phyloP scores from a whole-genome alignment of 345 rosid species.

The Reutealis trisperma region DNA sequence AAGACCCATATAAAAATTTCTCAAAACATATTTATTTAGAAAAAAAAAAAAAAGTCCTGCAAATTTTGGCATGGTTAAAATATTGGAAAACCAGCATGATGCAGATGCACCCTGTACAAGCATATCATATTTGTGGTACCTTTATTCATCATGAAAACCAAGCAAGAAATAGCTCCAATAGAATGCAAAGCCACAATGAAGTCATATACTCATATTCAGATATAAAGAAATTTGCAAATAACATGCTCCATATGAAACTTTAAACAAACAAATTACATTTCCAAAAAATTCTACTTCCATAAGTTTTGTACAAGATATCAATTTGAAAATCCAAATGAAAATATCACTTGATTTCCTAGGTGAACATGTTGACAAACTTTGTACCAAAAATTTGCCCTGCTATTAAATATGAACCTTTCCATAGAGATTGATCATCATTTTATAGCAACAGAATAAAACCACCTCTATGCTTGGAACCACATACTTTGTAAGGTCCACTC shows the following conservation, averaged over 20 bases:
- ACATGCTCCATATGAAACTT: neutral
- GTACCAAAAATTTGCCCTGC: neutral
- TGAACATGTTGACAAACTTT: neutral
- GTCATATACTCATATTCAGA: neutral
- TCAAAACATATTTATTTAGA: neutral
- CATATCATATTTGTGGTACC: neutral
- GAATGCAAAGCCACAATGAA: neutral
- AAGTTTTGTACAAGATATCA: neutral
- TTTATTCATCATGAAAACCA: neutral
- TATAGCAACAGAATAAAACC: neutral
- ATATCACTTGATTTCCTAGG: neutral
- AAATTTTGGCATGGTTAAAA: neutral
- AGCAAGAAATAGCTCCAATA: neutral
- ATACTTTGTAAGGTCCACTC: neutral
- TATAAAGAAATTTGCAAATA: neutral
- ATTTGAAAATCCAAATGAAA: neutral
- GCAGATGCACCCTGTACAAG: neutral
- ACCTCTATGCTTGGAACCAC: neutral
- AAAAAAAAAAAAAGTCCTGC: neutral
- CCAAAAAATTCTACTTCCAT: neutral
- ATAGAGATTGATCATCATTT: too few species aligned
- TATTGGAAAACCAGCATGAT: neutral
- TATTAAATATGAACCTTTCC: neutral
- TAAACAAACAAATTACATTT: neutral
- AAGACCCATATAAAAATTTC: neutral